phyloP scores from a whole-genome alignment of 805 yeast species.

The Candida silvicultrix region DNA sequence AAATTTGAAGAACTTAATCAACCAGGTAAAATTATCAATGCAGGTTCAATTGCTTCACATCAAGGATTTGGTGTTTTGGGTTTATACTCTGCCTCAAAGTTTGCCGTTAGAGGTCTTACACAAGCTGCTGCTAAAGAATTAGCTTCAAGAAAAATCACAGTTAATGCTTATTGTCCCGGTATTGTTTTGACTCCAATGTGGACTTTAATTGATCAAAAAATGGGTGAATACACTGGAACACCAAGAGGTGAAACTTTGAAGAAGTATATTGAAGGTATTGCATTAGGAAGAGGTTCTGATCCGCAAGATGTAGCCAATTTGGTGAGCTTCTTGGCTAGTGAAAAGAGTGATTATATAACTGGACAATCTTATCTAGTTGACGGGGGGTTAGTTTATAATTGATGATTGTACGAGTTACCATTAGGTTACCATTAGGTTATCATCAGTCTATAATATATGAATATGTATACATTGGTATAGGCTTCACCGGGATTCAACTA shows the following conservation, averaged over 20 bases:
- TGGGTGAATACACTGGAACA: slow-evolving; percentile 20
- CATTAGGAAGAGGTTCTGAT: slow-evolving; percentile 28
- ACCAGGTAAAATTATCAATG: slow-evolving; percentile 33
- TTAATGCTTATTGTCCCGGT: slow-evolving; percentile 34
- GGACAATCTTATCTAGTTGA: slow-evolving; percentile 30
- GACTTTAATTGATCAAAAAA: slow-evolving; percentile 23
- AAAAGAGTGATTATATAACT: slow-evolving; percentile 29
- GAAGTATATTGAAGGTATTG: slow-evolving; percentile 21
- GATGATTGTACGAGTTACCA: too few species aligned
- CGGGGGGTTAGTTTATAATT: slow-evolving; percentile 27
- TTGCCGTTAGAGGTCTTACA: slow-evolving; percentile 31
- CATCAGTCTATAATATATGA: too few species aligned
- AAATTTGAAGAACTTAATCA: slow-evolving; percentile 22
- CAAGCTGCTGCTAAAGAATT: slow-evolving; percentile 32
- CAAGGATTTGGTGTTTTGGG: slow-evolving; percentile 26
- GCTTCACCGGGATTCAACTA: too few species aligned
- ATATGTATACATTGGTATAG: too few species aligned
- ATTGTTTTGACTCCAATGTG: slow-evolving; percentile 34
- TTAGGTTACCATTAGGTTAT: too few species aligned
- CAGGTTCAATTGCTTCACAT: slow-evolving; percentile 30
- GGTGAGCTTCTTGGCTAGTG: slow-evolving; percentile 29
- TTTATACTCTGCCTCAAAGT: slow-evolving; percentile 29
- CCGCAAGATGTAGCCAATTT: slow-evolving; percentile 31
- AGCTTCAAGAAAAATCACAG: slow-evolving; percentile 29
- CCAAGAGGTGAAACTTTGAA: slow-evolving; percentile 23